A percentile compares a stretch with the other conserved stretches of the same genome.
These are phyloP conservation scores for Monosporozyma solicola DNA, from an alignment of 805 yeast genomes.

Conservation along the genomic window DNA sequence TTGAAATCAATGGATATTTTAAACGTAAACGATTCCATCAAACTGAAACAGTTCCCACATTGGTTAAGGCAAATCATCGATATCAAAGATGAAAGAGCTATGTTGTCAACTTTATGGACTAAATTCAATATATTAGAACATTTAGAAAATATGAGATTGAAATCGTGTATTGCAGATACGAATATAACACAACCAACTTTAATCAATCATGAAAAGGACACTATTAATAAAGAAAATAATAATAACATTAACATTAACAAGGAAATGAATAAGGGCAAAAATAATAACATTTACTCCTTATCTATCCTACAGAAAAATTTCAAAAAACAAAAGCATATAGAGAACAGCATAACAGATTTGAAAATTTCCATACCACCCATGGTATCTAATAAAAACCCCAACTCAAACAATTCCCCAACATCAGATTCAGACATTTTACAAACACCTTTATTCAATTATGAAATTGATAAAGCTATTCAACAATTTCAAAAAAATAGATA, in stretches of 20 bases:
- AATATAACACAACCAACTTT: neutral
- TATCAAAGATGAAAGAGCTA: slow-evolving; percentile 13
- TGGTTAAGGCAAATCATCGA: slow-evolving; percentile 23
- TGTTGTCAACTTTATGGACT: slow-evolving; percentile 21
- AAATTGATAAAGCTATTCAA: slow-evolving; percentile 64
- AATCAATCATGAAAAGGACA: neutral
- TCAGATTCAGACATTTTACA: slow-evolving; percentile 11
- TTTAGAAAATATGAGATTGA: slow-evolving; percentile 24
- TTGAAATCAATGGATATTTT: slow-evolving; percentile 10
- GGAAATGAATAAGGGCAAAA: neutral
- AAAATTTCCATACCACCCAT: neutral
- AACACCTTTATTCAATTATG: slow-evolving; percentile 26
- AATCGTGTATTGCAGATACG: slow-evolving; percentile 15
- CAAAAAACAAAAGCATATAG: slow-evolving; percentile 6
- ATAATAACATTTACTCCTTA: slow-evolving; percentile 19
- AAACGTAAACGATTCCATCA: neutral
- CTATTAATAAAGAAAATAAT: neutral
- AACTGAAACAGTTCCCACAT: slow-evolving; percentile 21
- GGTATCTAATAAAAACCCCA: neutral
- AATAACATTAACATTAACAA: neutral
- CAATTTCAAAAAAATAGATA: slow-evolving; percentile 74
- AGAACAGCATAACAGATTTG: neutral
- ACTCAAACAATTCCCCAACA: neutral
- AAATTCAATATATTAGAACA: slow-evolving; percentile 32
- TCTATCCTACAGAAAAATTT: slow-evolving; percentile 18